phyloP scores from a whole-genome alignment of 257 asterid genomes.

The Solanum habrochaites region DNA sequence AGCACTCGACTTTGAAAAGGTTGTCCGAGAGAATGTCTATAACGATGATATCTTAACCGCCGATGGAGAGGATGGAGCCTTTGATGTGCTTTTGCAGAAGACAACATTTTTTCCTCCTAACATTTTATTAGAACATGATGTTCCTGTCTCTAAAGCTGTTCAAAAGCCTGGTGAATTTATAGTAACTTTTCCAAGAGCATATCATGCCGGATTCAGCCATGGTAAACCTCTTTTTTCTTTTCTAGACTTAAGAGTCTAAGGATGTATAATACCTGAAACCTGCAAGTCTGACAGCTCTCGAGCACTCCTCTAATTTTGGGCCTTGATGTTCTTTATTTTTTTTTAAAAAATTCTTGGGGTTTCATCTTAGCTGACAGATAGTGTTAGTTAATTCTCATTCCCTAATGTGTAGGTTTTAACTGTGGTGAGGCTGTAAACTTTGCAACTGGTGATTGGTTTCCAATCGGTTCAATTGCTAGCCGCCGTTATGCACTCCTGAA shows the following conservation, averaged over 20 bases:
- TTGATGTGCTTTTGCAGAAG: conserved; percentile 85
- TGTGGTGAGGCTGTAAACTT: conserved; percentile 99
- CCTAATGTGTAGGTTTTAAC: conserved; percentile 55
- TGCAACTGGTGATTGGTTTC: conserved; percentile 97
- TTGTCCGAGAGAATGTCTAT: conserved; percentile 72
- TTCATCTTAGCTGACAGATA: background rate
- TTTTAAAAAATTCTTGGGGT: background rate
- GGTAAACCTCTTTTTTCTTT: conserved; percentile 26
- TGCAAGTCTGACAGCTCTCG: background rate
- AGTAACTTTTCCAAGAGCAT: conserved; percentile 90
- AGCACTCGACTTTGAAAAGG: conserved; percentile 77
- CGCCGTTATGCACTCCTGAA: conserved; percentile 83
- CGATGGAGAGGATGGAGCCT: conserved; percentile 95
- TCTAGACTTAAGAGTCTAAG: background rate
- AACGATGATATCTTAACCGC: conserved; percentile 55
- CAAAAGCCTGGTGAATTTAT: conserved; percentile 95
- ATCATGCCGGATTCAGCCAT: conserved; percentile 98
- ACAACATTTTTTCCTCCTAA: conserved; percentile 93
- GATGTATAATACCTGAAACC: background rate
- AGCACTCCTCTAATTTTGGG: background rate
- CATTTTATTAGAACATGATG: conserved; percentile 56
- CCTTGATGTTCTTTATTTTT: background rate
- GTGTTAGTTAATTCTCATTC: background rate
- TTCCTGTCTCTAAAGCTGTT: conserved; percentile 91
- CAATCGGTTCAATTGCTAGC: conserved; percentile 78